phyloP scores from a whole-genome alignment of 1,284 basidiomycete species.

The Thecaphora frezii region DNA sequence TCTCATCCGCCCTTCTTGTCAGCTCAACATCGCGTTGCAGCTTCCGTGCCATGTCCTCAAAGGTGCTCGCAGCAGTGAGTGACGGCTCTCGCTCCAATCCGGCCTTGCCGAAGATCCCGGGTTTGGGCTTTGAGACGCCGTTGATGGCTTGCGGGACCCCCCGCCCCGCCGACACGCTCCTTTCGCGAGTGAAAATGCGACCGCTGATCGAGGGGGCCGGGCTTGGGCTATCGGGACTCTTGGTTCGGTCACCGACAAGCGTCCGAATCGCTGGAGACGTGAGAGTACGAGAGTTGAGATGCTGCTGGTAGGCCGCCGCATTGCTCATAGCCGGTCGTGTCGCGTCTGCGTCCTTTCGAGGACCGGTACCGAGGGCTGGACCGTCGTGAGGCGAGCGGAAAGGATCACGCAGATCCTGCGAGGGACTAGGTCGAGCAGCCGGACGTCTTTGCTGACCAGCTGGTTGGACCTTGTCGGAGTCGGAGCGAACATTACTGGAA shows the following conservation, averaged over 20 bases:
- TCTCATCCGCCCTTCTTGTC: slow-evolving; percentile 9
- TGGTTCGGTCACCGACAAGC: slow-evolving; percentile 32
- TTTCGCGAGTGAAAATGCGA: slow-evolving; percentile 15
- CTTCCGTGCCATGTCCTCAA: slow-evolving; percentile 29
- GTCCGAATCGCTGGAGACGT: slow-evolving; percentile 34
- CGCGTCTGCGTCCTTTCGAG: not conserved
- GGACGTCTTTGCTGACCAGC: too few species aligned
- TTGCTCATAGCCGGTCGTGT: slow-evolving; percentile 6
- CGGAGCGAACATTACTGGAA: not conserved
- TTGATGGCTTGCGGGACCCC: not conserved
- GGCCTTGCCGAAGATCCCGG: slow-evolving; percentile 7
- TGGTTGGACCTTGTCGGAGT: too few species aligned
- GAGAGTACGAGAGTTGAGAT: slow-evolving; percentile 27
- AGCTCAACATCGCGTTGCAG: slow-evolving; percentile 31
- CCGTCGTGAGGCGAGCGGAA: not conserved
- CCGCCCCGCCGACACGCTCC: not conserved
- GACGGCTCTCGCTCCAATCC: not conserved
- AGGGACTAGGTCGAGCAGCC: not conserved
- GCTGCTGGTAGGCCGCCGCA: slow-evolving; percentile 34
- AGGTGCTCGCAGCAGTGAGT: slow-evolving; percentile 19
- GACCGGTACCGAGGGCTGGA: too few species aligned
- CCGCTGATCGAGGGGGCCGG: slow-evolving; percentile 33
- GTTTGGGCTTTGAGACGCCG: slow-evolving; percentile 1
- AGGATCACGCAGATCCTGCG: not conserved
- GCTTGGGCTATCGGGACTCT: slow-evolving; percentile 34